Evolutionary conservation across 257 asterid species (phyloP), one percentile per base, ranked within the genome.

Genomic region (Orobanche coerulescens): DNA sequence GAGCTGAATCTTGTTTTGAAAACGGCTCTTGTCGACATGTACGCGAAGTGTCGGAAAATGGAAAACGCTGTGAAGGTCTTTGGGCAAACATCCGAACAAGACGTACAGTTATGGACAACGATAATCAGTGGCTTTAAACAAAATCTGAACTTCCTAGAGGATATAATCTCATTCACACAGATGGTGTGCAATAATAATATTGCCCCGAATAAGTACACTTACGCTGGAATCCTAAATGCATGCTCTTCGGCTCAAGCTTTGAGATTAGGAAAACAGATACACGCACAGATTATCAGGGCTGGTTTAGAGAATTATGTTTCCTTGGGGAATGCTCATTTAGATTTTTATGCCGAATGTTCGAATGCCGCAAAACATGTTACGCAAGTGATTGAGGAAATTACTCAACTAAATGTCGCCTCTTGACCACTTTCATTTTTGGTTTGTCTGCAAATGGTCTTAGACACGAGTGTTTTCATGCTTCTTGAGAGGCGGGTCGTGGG

Each of bases 361-460:
- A 34, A 25, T 54, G 30, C 13, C 14, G 56, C 34, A 25, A 64
- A 66, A 46, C 65, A 72, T 54, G 60, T 72, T 61, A 5, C 25
- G 9, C 46, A 1, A 11, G 73, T 72, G 65, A 61, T 72, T 36
- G 25, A 61, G 46, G 54, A 25, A 52, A 72, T 72, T 5, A 5
- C 24, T 54, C 7, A 2, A 11, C 73, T 70, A 36, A 72, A 72
- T 55, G 57, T 61, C 24, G 16, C 67, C 60, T 66, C 73, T 37
- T 72, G 75, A 69, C 66, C 4, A 65, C 70, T 28, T 61, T 69
- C 60, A 61, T 74, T 60, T 73, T 62, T 65, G 79, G 75, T 61
- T 65, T 74, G 50, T 59, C 75, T 54, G 60, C 61, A 48, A 39
- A 54, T 0, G 70, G 70, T 39, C 67, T 50, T 46, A n/a, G 46